phyloP scores from a whole-genome alignment of 192 early-diverging fungal genomes.

The Kappamyces sp. region DNA sequence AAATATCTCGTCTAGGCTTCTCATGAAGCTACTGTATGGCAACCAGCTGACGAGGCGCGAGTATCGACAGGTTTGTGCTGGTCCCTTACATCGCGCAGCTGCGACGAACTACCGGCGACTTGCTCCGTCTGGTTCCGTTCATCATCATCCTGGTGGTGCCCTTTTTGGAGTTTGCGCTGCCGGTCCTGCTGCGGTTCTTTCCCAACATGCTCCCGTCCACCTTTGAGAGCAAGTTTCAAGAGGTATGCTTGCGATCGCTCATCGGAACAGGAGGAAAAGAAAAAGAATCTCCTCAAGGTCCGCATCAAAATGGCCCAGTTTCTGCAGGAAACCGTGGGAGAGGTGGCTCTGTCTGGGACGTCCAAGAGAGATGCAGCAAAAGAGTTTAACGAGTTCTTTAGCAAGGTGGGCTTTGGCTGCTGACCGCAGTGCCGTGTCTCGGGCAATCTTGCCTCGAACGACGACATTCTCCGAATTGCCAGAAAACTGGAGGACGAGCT shows the following conservation, averaged over 20 bases:
- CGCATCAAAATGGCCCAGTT: constrained; percentile 93
- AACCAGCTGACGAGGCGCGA: constrained; percentile 76
- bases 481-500: constrained; percentile 89
- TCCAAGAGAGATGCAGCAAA: constrained; percentile 47
- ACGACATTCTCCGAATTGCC: constrained; percentile 76
- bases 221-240: constrained; percentile 83
- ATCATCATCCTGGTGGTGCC: constrained; percentile 87
- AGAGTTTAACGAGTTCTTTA: constrained; percentile 70
- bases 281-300: constrained; percentile 82
- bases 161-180: constrained; percentile 91
- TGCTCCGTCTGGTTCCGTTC: constrained; percentile 85
- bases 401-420: constrained; percentile 49
- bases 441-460: constrained; percentile 74
- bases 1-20: constrained; percentile 72
- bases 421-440: constrained; percentile 63
- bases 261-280: constrained; percentile 77
- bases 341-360: constrained; percentile 62
- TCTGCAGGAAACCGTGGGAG: constrained; percentile 90
- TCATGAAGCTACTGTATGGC: constrained; percentile 69
- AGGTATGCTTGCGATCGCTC: constrained; percentile 33
- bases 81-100: constrained; percentile 45
- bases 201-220: constrained; percentile 96
- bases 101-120: constrained; percentile 76
- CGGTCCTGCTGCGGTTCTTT: constrained; percentile 86
- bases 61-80: constrained; percentile 61